A percentile compares a stretch with the other conserved stretches of the same genome.
Conservation (phyloP, 2,329 filamentous ascomycete genomes). For the Monilinia aucupariae region DNA sequence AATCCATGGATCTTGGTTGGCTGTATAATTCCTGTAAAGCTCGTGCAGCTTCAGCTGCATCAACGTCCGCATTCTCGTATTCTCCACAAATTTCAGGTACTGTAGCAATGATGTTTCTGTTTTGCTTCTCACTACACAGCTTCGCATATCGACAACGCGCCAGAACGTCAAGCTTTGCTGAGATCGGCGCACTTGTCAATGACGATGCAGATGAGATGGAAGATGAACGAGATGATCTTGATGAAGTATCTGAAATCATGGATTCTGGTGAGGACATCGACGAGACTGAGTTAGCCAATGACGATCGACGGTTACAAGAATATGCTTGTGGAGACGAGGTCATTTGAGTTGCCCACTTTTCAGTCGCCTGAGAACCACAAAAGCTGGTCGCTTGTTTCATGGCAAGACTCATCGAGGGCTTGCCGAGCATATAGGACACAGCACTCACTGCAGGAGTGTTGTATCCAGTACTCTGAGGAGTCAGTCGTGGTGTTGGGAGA, state of each 20-base stretch:
- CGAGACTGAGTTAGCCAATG: conserved; percentile 57
- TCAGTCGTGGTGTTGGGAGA: conserved; percentile 54
- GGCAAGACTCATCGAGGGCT: conserved; percentile 55
- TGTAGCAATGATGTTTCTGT: conserved; percentile 49
- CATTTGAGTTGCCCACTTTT: conserved; percentile 47
- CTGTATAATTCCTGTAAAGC: conserved; percentile 57
- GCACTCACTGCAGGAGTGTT: conserved; percentile 57
- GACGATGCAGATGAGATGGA: conserved; percentile 60
- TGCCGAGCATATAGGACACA: conserved; percentile 45
- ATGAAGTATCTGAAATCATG: conserved; percentile 57
- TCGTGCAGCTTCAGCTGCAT: conserved; percentile 47
- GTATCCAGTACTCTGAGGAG: conserved; percentile 50
- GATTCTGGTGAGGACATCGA: conserved; percentile 61
- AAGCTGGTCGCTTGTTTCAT: conserved; percentile 50
- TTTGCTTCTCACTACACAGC: conserved; percentile 51
- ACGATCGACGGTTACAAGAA: conserved; percentile 51
- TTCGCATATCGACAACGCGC: conserved; percentile 60
- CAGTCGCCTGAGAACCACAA: conserved; percentile 45
- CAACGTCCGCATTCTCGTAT: conserved; percentile 44
- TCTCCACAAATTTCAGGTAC: conserved; percentile 54
- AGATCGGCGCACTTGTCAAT: conserved; percentile 52
- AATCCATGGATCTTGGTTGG: conserved; percentile 41
- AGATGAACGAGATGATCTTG: conserved; percentile 55
- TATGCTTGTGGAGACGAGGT: conserved; percentile 50
- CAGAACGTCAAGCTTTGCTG: conserved; percentile 52